Percentiles rank a stretch among this genome's conserved stretches.
These are phyloP conservation scores for Colletotrichum graminicola DNA, from an alignment of 2,329 filamentous ascomycete genomes.

Conservation along the genomic window DNA sequence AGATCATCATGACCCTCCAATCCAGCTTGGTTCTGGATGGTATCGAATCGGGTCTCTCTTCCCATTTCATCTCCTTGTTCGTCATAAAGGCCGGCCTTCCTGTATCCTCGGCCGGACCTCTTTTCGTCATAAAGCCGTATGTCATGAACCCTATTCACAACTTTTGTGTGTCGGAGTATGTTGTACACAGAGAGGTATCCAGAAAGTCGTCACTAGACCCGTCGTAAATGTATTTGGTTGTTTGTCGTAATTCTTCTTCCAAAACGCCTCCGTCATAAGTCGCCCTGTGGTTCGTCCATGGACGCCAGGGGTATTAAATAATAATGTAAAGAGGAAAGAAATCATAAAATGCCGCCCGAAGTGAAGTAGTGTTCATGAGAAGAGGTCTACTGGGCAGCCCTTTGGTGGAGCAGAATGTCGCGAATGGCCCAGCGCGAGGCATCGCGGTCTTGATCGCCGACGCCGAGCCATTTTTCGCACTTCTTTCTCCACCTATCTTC, in stretches of 20 bases:
- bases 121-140: constrained; percentile 40
- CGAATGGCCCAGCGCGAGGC: constrained; percentile 84
- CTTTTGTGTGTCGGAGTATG: constrained; percentile 38
- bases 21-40: constrained; percentile 33
- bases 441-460: constrained; percentile 66
- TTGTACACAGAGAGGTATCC: constrained; percentile 39
- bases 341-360: constrained; percentile 36
- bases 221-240: constrained; percentile 39
- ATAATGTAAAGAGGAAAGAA: constrained; percentile 22
- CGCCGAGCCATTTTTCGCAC: constrained; percentile 85
- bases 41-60: constrained; percentile 29
- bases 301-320: constrained; percentile 34
- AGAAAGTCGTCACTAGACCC: constrained; percentile 41
- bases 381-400: constrained; percentile 40
- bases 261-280: constrained; percentile 37
- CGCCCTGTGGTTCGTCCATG: constrained; percentile 23
- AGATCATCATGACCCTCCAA: constrained; percentile 25
- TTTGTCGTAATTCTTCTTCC: constrained; percentile 35
- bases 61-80: constrained; percentile 31
- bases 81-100: constrained; percentile 36
- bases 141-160: constrained; percentile 35
- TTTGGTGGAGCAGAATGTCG: constrained; percentile 64
- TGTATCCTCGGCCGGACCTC: constrained; percentile 24
- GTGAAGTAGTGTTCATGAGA: constrained; percentile 28
- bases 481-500: constrained; percentile 92